Percentiles rank a stretch among this genome's conserved stretches.
These are phyloP conservation scores for Magnaporthiopsis rhizophila DNA, from an alignment of 2,329 filamentous ascomycete genomes.

Conservation along the genomic window DNA sequence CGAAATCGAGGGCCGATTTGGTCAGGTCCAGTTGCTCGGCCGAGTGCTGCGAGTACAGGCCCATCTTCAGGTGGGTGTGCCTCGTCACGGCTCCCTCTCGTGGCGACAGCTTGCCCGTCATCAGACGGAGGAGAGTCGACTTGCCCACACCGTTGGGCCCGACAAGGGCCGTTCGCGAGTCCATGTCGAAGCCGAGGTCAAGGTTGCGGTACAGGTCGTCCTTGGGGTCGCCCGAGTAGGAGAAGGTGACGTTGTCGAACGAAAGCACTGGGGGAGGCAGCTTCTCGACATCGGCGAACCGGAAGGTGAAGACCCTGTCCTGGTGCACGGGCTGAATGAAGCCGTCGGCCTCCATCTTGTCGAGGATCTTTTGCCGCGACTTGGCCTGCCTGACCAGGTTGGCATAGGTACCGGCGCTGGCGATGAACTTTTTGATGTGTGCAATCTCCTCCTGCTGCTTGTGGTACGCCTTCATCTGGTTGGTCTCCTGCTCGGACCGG, in stretches of 20 bases:
- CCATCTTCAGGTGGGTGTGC: slow-evolving; percentile 97
- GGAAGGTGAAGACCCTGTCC: slow-evolving; percentile 92
- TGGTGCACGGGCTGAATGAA: slow-evolving; percentile 85
- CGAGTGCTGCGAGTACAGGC: slow-evolving; percentile 97
- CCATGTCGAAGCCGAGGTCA: slow-evolving; percentile 99
- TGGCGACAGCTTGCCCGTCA: slow-evolving; percentile 90
- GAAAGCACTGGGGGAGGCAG: slow-evolving; percentile 95
- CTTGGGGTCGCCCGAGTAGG: slow-evolving; percentile 81
- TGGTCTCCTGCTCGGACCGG: slow-evolving; percentile 84
- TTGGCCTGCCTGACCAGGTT: slow-evolving; percentile 99
- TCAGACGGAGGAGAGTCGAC: slow-evolving; percentile 89
- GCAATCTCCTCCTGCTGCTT: slow-evolving; percentile 99
- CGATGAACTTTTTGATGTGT: slow-evolving; percentile 99
- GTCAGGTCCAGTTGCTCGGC: slow-evolving; percentile 97
- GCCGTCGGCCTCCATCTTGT: slow-evolving; percentile 99
- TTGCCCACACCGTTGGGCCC: slow-evolving; percentile 99
- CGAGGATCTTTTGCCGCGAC: slow-evolving; percentile 97
- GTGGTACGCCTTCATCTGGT: slow-evolving; percentile 97
- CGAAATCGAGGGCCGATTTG: slow-evolving; percentile 96
- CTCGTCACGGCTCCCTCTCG: slow-evolving; percentile 75
- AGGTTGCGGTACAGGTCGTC: slow-evolving; percentile 96
- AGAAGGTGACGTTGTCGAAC: slow-evolving; percentile 96
- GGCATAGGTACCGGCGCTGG: slow-evolving; percentile 98
- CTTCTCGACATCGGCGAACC: slow-evolving; percentile 98
- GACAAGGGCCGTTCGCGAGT: slow-evolving; percentile 92